phyloP scores from a whole-genome alignment of 2,329 filamentous ascomycete species.

The Colletotrichum graminicola region DNA sequence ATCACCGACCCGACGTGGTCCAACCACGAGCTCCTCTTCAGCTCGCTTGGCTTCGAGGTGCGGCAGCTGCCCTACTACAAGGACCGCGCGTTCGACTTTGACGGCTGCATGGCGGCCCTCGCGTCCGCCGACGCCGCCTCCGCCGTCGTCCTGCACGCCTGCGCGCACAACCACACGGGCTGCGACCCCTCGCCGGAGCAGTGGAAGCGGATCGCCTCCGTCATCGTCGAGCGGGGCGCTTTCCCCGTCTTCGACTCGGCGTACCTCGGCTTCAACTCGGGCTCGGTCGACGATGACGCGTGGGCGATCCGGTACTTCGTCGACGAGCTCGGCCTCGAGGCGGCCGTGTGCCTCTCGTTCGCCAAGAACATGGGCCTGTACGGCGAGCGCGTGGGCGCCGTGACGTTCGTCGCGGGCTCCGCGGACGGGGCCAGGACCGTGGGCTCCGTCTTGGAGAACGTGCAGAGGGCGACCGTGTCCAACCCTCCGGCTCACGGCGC shows the following conservation, averaged over 20 bases:
- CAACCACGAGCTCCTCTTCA: slow-evolving; percentile 55
- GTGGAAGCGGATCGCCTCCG: slow-evolving; percentile 49
- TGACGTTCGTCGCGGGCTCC: slow-evolving; percentile 46
- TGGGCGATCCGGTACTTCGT: slow-evolving; percentile 52
- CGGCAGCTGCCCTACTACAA: slow-evolving; percentile 53
- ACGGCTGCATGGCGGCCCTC: slow-evolving; percentile 47
- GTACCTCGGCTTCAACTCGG: slow-evolving; percentile 52
- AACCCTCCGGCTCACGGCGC: slow-evolving; percentile 54
- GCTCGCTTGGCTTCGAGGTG: slow-evolving; percentile 50
- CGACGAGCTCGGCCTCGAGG: slow-evolving; percentile 57
- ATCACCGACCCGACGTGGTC: slow-evolving; percentile 58
- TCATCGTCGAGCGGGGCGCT: slow-evolving; percentile 45
- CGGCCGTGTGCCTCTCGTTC: slow-evolving; percentile 70
- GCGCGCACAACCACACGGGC: slow-evolving; percentile 59
- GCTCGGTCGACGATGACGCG: slow-evolving; percentile 49
- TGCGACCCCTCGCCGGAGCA: slow-evolving; percentile 53
- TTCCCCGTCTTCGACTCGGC: slow-evolving; percentile 52
- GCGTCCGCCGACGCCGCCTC: slow-evolving; percentile 45
- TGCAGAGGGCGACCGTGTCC: slow-evolving; percentile 52
- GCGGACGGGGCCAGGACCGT: slow-evolving; percentile 41
- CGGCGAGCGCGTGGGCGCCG: slow-evolving; percentile 52
- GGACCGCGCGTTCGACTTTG: slow-evolving; percentile 50
- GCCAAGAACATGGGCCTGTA: slow-evolving; percentile 69
- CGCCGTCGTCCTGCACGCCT: slow-evolving; percentile 55
- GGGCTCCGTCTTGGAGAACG: slow-evolving; percentile 49